These are phyloP conservation scores for Mesembryanthemum crystallinum DNA, from an alignment of 148 eudicot species.

Conservation along the genomic window DNA sequence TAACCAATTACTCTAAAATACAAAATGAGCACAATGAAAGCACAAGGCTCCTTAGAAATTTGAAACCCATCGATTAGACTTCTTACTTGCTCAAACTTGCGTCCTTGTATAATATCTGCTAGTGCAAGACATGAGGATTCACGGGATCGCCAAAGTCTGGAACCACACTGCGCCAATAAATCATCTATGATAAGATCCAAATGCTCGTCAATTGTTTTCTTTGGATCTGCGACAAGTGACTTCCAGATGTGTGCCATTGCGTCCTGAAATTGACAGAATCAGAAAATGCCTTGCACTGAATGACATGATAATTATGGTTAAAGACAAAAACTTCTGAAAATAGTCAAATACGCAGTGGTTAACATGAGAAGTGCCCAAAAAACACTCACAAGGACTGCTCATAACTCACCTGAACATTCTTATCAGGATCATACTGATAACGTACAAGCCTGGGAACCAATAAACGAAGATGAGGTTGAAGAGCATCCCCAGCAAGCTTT, in stretches of 20 bases:
- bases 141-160: constrained; percentile 98
- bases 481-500: constrained; percentile 94
- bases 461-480: constrained; percentile 65
- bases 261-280: constrained; percentile 55
- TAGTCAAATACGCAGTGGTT: not conserved
- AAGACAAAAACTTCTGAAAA: not conserved
- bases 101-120: constrained; percentile 91
- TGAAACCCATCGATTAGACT: not conserved
- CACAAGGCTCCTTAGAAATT: not conserved
- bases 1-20: not conserved
- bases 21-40: not conserved
- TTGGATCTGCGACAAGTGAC: constrained; percentile 82
- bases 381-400: not conserved
- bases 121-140: constrained; percentile 97
- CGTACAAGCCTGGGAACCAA: constrained; percentile 93
- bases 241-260: constrained; percentile 98
- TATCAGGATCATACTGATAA: constrained; percentile 96
- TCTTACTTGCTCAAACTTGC: constrained; percentile 80
- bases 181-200: constrained; percentile 77
- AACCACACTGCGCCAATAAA: constrained; percentile 76
- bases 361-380: not conserved
- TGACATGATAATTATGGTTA: not conserved
- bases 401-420: constrained; percentile 83
- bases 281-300: not conserved
- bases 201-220: constrained; percentile 74